Evolutionary conservation across 495 filamentous ascomycete genomes (phyloP).

Genomic region (Tuber calosporum): DNA sequence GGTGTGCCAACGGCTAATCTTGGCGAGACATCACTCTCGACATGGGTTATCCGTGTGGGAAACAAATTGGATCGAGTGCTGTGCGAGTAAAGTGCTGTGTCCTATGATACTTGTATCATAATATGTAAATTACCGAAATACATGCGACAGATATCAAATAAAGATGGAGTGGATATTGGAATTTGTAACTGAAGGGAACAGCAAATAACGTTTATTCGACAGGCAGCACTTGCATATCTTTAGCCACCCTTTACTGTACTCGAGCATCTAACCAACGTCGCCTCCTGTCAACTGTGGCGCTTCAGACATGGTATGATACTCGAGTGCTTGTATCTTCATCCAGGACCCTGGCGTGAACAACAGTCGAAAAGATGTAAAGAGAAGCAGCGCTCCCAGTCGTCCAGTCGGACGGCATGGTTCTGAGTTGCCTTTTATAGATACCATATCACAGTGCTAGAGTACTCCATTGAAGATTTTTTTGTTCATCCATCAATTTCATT

Average conservation of each 20-base stretch:
- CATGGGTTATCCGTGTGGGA: background rate
- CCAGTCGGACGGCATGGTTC: too few species aligned
- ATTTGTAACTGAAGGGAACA: constrained; percentile 1
- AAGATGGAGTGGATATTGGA: background rate
- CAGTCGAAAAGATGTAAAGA: background rate
- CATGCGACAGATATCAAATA: background rate
- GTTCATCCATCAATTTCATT: too few species aligned
- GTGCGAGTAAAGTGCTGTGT: too few species aligned
- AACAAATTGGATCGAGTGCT: background rate
- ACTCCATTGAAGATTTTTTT: too few species aligned
- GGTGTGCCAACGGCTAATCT: background rate
- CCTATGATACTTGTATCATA: too few species aligned
- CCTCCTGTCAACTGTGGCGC: background rate
- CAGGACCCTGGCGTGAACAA: background rate
- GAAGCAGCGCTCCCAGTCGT: too few species aligned
- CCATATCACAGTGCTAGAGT: too few species aligned
- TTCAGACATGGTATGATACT: background rate
- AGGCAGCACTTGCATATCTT: background rate
- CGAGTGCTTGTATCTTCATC: too few species aligned
- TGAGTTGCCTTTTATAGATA: too few species aligned
- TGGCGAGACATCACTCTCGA: background rate
- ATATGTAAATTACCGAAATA: constrained; percentile 1
- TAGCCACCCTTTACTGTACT: background rate
- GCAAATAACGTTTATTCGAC: background rate
- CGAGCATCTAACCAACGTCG: too few species aligned